Base-by-base conservation (phyloP, 345 rosid species). In the Heritiera littoralis region DNA sequence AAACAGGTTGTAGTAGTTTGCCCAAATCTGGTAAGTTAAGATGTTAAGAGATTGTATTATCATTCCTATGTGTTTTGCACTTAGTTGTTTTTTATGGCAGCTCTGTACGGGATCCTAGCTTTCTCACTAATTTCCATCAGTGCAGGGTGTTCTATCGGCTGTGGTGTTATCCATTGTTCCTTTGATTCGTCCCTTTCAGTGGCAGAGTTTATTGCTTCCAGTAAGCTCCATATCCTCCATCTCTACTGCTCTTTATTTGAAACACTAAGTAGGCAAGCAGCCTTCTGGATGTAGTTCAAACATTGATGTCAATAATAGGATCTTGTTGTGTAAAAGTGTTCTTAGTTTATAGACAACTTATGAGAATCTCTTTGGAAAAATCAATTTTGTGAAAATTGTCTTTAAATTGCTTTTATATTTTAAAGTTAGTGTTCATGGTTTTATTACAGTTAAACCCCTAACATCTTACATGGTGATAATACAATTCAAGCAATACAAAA, bases 141-240 rank as follows among this genome's bases (percentile, higher is more conserved):
- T 88, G 86, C 93, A 97, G 99, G 99, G 99, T 85, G 88, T 97
- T 81, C 81, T 97, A 76, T 94, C 99, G 51, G 97, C 99, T 80
- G 78, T 87, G 63, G 95, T 92, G 69, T 83, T 94, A 73, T 97
- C 99, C 79, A 85, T 94, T 77, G 83, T 89, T 81, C 98, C 99
- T 72, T 81, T 97, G 89, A 97, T 94, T 86, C 89, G 89, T 13
- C 99, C 99, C 28, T 97, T 94, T 90, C 94, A 92, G 78, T 97
- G 99, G 99, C 99, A 97, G 88, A 94, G 98, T 86, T 86, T 97
- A 83, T 86, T 94, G 78, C 93, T 97, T 85, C 99, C 98, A 38
- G 99, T 97, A 86, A 89, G 95, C 80, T 81, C 63, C 55, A 41
- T 72, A 78, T 49, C 52, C 73, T 81, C 72, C 35, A 40, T 40